Evolutionary conservation across 129 eudicot genomes (phyloP).

Genomic region (Heracleum sosnowskyi): DNA sequence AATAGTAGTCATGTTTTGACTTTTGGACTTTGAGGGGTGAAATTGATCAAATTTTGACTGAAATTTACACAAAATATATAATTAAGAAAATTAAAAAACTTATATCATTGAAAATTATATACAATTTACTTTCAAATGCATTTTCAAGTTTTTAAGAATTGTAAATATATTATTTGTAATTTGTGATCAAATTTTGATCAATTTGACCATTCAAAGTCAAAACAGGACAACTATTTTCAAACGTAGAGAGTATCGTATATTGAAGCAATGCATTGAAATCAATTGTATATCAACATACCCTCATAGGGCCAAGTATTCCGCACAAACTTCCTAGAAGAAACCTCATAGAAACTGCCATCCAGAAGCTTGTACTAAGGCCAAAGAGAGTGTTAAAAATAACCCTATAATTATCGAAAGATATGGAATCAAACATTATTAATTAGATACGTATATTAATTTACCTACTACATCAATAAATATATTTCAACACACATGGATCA

Average conservation of each 20-base stretch:
- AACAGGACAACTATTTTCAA: no score
- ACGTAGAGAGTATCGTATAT: not conserved
- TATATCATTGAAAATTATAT: no score
- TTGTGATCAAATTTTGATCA: no score
- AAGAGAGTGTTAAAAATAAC: conserved; percentile 42
- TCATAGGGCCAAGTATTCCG: conserved; percentile 43
- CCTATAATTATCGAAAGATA: conserved; percentile 13
- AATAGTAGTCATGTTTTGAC: no score
- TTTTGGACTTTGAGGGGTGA: no score
- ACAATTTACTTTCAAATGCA: no score
- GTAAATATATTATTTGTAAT: no score
- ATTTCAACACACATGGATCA: not conserved
- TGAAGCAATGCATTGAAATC: not conserved
- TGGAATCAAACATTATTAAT: not conserved
- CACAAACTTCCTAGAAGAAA: conserved; percentile 47
- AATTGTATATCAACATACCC: conserved; percentile 23
- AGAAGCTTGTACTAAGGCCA: conserved; percentile 41
- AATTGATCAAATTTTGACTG: no score
- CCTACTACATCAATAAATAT: not conserved
- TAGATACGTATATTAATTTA: not conserved
- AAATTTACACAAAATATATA: no score
- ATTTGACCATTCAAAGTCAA: no score
- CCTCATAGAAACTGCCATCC: conserved; percentile 48
- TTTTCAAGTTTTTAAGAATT: no score
- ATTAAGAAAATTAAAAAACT: no score